These are phyloP conservation scores for Pyricularia pennisetigena DNA, from an alignment of 2,329 filamentous ascomycete genomes.

Conservation along the genomic window DNA sequence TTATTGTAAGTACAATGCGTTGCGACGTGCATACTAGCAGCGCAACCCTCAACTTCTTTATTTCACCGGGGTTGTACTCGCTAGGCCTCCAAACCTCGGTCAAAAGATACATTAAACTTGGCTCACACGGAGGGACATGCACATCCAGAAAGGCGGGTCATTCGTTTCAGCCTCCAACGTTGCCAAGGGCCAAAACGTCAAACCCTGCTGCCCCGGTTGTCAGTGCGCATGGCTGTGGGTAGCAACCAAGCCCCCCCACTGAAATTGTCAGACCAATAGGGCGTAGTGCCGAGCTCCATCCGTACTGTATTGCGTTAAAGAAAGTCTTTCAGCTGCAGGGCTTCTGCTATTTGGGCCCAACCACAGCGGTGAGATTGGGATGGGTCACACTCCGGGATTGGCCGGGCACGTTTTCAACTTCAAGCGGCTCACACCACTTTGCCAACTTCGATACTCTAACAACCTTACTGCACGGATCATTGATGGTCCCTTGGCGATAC, in stretches of 20 bases:
- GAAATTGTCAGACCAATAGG: neutral
- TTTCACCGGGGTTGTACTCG: neutral
- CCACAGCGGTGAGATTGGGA: neutral
- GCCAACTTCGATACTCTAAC: neutral
- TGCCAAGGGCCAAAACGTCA: neutral
- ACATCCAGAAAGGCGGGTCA: neutral
- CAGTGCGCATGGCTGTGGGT: neutral
- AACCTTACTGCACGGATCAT: neutral
- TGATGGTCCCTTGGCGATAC: neutral
- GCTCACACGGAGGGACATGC: neutral
- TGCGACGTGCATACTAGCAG: too few species aligned
- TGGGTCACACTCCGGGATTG: neutral
- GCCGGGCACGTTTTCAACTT: neutral
- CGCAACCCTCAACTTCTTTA: neutral
- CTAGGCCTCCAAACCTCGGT: neutral
- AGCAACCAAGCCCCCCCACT: neutral
- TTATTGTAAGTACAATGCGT: too few species aligned
- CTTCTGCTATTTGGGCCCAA: neutral
- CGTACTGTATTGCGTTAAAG: too few species aligned
- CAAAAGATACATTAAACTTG: too few species aligned
- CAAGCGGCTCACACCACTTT: neutral
- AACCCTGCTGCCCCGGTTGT: neutral
- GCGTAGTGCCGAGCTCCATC: neutral
- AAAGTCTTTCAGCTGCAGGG: neutral
- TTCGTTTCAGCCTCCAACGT: neutral